Evolutionary conservation across 2,329 filamentous ascomycete species (phyloP).

Genomic region (Aschersonia sp.): DNA sequence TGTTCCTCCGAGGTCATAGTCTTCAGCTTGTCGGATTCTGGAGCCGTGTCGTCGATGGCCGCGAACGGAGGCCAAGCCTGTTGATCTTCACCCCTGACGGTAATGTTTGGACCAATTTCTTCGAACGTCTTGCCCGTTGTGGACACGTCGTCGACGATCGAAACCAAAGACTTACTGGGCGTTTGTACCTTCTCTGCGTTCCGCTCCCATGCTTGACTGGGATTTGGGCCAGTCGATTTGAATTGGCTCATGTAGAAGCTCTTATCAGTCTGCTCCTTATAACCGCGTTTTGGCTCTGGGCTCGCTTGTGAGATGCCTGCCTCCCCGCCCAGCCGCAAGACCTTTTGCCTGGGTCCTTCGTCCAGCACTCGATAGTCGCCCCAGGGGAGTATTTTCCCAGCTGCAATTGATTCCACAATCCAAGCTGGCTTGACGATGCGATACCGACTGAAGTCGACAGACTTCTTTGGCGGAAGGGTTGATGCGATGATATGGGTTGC

Average conservation of each 20-base stretch:
- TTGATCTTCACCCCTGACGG: no score
- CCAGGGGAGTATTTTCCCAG: conserved; percentile 76
- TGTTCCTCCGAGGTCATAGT: conserved; percentile 86
- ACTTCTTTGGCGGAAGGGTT: conserved; percentile 81
- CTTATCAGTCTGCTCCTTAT: conserved; percentile 65
- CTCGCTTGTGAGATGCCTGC: conserved; percentile 53
- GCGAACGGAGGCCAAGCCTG: not conserved
- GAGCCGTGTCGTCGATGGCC: not conserved
- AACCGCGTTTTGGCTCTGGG: conserved; percentile 42
- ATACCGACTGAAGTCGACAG: conserved; percentile 73
- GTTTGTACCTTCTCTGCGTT: conserved; percentile 13
- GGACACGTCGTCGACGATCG: no score
- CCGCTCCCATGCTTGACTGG: conserved; percentile 14
- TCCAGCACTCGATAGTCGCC: conserved; percentile 70
- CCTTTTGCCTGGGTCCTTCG: conserved; percentile 69
- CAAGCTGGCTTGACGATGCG: conserved; percentile 89
- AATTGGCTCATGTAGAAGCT: conserved; percentile 76
- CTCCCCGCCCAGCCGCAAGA: conserved; percentile 48
- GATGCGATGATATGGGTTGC: conserved; percentile 94
- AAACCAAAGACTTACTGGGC: conserved; percentile 4
- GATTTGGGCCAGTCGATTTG: conserved; percentile 19
- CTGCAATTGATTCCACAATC: conserved; percentile 78
- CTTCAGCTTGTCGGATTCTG: conserved; percentile 20
- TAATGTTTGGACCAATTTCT: no score
- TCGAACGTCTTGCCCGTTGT: no score